phyloP scores from a whole-genome alignment of 345 rosid genomes.

The Eucalyptus pumila region DNA sequence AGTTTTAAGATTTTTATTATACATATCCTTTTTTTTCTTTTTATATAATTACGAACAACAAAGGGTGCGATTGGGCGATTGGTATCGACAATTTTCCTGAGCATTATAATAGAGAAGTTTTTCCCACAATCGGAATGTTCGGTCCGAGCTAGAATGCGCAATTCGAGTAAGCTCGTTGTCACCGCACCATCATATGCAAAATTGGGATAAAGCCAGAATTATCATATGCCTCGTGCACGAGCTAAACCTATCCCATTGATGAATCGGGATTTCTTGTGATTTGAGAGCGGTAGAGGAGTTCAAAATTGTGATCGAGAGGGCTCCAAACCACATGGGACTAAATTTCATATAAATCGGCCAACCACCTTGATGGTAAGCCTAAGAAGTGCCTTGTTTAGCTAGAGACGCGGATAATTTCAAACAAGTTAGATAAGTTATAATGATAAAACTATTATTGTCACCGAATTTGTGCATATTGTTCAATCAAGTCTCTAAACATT shows the following conservation, averaged over 20 bases:
- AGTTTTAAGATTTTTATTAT: too few species aligned
- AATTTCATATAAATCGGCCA: neutral
- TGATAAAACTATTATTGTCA: neutral
- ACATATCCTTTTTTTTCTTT: neutral
- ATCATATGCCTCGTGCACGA: accelerated
- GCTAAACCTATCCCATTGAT: accelerated
- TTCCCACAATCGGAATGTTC: accelerated
- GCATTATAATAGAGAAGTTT: neutral
- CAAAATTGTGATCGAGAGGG: neutral
- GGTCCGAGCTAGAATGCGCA: accelerated
- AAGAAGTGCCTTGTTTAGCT: neutral
- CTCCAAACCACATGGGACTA: neutral
- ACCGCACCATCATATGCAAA: accelerated
- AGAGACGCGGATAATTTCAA: neutral
- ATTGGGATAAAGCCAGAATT: neutral
- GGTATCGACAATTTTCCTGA: accelerated
- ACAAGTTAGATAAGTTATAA: neutral
- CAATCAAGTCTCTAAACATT: neutral
- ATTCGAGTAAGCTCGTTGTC: neutral
- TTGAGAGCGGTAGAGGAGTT: too few species aligned
- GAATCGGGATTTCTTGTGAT: neutral
- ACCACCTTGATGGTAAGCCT: neutral
- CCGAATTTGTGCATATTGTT: too few species aligned
- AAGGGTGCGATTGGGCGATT: accelerated
- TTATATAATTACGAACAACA: neutral